phyloP scores from a whole-genome alignment of 2,329 filamentous ascomycete genomes.

The Calonectria montana region DNA sequence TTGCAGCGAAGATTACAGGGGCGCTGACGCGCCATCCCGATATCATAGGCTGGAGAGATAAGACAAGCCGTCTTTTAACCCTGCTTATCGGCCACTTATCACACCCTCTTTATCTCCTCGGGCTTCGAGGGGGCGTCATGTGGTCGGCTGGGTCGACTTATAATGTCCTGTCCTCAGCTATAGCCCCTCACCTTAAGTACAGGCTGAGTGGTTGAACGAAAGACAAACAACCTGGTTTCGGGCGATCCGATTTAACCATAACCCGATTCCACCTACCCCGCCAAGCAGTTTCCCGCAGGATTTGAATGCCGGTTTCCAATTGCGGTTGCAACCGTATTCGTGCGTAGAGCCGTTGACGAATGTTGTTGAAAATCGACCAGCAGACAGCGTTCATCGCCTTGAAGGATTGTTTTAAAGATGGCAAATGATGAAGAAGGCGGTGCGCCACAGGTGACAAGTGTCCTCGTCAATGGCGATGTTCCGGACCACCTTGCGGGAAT shows the following conservation, averaged over 20 bases:
- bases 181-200: no score
- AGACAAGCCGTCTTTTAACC: background rate
- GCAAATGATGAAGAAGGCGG: constrained; percentile 11
- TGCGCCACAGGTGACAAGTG: constrained; percentile 7
- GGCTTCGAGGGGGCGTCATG: background rate
- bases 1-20: background rate
- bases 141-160: background rate
- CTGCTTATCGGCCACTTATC: background rate
- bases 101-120: background rate
- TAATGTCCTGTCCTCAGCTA: background rate
- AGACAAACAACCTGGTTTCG: background rate
- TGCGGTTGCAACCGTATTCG: background rate
- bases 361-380: background rate
- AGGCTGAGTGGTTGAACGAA: background rate
- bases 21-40: background rate
- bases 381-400: background rate
- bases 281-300: background rate
- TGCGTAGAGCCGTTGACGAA: no score
- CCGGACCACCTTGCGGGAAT: constrained; percentile 11
- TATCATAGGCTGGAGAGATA: background rate
- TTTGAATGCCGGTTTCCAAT: background rate
- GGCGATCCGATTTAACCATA: background rate
- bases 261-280: background rate
- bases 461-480: constrained; percentile 17
- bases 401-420: background rate